phyloP scores from a whole-genome alignment of 768 basidiomycete species.

The Hydnum rufescens region DNA sequence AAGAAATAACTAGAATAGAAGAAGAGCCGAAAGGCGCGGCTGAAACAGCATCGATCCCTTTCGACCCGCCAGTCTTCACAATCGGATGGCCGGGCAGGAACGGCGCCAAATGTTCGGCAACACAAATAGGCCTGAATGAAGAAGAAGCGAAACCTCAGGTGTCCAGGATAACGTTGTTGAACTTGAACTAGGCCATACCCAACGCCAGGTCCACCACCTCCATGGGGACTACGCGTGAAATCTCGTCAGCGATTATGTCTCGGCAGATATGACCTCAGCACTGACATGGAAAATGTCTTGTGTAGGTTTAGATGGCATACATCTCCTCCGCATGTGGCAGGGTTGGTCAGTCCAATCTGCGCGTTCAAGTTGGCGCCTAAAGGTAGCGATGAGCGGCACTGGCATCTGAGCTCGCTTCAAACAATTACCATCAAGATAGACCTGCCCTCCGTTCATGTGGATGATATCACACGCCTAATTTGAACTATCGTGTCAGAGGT shows the following conservation, averaged over 20 bases:
- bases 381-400: neutral
- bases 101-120: conserved; percentile 78
- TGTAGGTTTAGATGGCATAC: conserved; percentile 97
- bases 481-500: neutral
- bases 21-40: conserved; percentile 90
- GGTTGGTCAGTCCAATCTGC: conserved; percentile 81
- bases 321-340: conserved; percentile 89
- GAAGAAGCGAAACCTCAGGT: neutral
- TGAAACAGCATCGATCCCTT: conserved; percentile 72
- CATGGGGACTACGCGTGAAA: conserved; percentile 50
- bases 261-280: no score
- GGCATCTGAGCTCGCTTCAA: neutral
- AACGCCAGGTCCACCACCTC: conserved; percentile 92
- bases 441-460: conserved; percentile 89
- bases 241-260: neutral
- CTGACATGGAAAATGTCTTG: conserved; percentile 91
- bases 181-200: conserved; percentile 30
- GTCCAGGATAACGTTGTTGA: neutral
- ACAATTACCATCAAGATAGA: conserved; percentile 69
- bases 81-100: conserved; percentile 85
- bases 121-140: conserved; percentile 64
- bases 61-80: conserved; percentile 39
- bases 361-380: conserved; percentile 81
- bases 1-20: conserved; percentile 87
- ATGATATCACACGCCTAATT: conserved; percentile 75